Evolutionary conservation across 2,329 filamentous ascomycete species (phyloP).

Genomic region (Cordyceps fumosorosea): DNA sequence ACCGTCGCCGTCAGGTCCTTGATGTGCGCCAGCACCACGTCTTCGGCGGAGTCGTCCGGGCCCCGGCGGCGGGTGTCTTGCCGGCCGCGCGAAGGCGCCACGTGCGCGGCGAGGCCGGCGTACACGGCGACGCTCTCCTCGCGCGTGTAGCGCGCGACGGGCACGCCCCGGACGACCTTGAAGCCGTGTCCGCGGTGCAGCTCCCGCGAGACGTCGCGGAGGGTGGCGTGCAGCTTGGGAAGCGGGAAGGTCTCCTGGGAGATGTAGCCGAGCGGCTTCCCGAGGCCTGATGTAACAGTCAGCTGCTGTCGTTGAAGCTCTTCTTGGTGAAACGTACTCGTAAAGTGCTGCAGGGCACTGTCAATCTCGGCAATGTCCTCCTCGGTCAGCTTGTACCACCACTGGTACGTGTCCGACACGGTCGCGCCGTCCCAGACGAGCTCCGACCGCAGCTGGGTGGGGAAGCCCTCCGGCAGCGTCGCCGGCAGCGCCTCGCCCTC

Average conservation of each 20-base stretch:
- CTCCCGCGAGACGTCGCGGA: constrained; percentile 46
- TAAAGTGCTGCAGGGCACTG: constrained; percentile 35
- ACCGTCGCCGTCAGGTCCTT: constrained; percentile 45
- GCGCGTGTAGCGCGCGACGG: constrained; percentile 42
- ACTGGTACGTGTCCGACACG: constrained; percentile 42
- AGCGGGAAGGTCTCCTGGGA: constrained; percentile 48
- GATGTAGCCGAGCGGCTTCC: constrained; percentile 35
- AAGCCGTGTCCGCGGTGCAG: constrained; percentile 54
- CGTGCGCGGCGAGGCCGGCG: constrained; percentile 51
- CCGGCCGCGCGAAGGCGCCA: constrained; percentile 46
- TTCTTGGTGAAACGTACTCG: constrained; percentile 23
- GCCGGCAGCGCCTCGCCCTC: constrained; percentile 33
- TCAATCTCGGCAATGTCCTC: constrained; percentile 44
- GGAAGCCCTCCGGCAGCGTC: constrained; percentile 44
- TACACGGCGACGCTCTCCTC: constrained; percentile 56
- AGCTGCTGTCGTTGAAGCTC: too few species aligned
- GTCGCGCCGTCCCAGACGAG: constrained; percentile 52
- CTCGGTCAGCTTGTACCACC: constrained; percentile 43
- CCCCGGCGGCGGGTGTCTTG: constrained; percentile 38
- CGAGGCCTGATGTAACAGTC: constrained; percentile 16
- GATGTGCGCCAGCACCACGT: constrained; percentile 53
- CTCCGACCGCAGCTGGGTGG: constrained; percentile 37
- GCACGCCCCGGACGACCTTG: constrained; percentile 53
- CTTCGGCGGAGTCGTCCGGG: constrained; percentile 35
- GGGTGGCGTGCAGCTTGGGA: constrained; percentile 39